Conservation (phyloP, 768 basidiomycete genomes). For the Cyclocybe cylindracea region DNA sequence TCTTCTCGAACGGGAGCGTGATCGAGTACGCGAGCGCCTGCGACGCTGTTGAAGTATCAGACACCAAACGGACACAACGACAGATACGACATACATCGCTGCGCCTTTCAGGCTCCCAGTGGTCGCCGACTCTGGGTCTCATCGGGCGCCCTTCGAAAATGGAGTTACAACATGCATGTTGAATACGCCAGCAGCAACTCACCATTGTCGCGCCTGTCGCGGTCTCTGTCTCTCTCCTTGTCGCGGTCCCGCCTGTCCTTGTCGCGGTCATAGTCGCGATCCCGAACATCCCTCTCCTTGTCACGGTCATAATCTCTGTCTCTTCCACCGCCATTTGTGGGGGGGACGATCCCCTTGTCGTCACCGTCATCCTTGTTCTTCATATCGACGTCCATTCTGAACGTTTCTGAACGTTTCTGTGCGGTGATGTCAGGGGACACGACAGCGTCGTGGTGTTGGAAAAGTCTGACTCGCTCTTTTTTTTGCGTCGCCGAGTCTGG, state of each 20-base stretch:
- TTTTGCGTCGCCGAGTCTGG: too few relatives aligned
- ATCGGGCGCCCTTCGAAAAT: conserved; percentile 14
- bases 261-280: conserved; percentile 50
- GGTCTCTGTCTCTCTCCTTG: conserved; percentile 42
- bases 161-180: conserved; percentile 23
- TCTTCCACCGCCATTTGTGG: conserved; percentile 34
- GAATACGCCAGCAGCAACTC: conserved; percentile 11
- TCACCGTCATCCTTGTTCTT: conserved; percentile 74
- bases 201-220: conserved; percentile 61
- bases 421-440: neutral
- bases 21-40: conserved; percentile 60
- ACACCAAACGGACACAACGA: neutral
- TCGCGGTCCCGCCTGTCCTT: conserved; percentile 35
- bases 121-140: conserved; percentile 61
- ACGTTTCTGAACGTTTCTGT: neutral
- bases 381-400: conserved; percentile 78
- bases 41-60: conserved; percentile 45
- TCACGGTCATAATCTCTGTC: conserved; percentile 44
- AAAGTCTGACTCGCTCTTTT: too few relatives aligned
- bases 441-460: too few relatives aligned
- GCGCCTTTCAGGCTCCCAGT: conserved; percentile 84
- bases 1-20: conserved; percentile 70
- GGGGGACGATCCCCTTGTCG: conserved; percentile 51
- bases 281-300: conserved; percentile 41
- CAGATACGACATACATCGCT: conserved; percentile 54